phyloP scores from a whole-genome alignment of 2,329 filamentous ascomycete genomes.

The Phialophora verrucosa region DNA sequence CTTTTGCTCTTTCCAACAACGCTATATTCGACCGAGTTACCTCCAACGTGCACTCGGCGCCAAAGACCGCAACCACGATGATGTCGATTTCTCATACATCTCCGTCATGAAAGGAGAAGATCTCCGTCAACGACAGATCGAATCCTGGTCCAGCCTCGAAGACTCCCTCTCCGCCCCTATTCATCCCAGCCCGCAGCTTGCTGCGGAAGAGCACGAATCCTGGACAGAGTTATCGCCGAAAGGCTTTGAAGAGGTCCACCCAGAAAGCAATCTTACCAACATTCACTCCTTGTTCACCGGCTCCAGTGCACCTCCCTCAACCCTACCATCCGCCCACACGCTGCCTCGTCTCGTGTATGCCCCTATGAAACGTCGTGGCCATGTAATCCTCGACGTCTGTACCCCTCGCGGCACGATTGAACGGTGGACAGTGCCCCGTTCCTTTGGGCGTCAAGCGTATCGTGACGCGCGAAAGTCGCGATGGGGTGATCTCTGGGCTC shows the following conservation, averaged over 20 bases:
- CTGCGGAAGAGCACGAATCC: conserved; percentile 23
- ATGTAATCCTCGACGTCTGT: conserved; percentile 89
- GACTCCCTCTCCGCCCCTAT: conserved; percentile 32
- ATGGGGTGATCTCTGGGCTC: conserved; percentile 95
- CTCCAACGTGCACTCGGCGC: conserved; percentile 75
- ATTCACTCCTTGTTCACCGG: conserved; percentile 33
- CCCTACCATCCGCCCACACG: conserved; percentile 33
- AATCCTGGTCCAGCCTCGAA: conserved; percentile 32
- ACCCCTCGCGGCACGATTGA: conserved; percentile 84
- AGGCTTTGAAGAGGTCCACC: conserved; percentile 33
- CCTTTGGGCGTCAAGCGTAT: conserved; percentile 80
- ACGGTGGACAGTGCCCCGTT: conserved; percentile 89
- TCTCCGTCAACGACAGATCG: conserved; percentile 50
- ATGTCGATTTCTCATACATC: conserved; percentile 88
- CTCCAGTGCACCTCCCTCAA: conserved; percentile 55
- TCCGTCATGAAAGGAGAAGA: conserved; percentile 79
- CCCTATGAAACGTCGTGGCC: conserved; percentile 84
- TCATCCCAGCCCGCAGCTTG: conserved; percentile 17
- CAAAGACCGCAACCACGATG: conserved; percentile 79
- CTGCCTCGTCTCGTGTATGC: conserved; percentile 79
- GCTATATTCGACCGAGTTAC: conserved; percentile 82
- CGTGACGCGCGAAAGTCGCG: conserved; percentile 86
- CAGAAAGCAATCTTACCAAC: conserved; percentile 26
- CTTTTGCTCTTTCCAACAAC: conserved; percentile 88
- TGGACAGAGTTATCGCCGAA: conserved; percentile 26